A percentile compares a stretch with the other conserved stretches of the same genome.
Evolutionary conservation across 2,329 filamentous ascomycete genomes (phyloP).

Genomic region (Exophiala xenobiotica): DNA sequence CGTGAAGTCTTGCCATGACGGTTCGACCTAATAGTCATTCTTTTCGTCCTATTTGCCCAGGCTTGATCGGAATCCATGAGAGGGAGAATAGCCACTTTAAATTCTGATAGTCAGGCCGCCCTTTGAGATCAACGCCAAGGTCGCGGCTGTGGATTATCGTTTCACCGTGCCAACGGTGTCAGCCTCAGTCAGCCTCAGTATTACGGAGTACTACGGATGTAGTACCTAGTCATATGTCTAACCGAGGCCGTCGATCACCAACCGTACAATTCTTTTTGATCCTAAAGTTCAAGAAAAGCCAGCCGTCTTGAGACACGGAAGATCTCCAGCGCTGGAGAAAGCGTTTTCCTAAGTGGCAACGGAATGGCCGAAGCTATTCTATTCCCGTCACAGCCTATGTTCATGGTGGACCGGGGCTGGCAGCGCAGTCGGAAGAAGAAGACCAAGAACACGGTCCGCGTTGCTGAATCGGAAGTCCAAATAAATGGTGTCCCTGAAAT

Average conservation of each 20-base stretch:
- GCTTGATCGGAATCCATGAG: no score
- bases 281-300: not conserved
- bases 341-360: not conserved
- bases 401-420: slow-evolving; percentile 28
- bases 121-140: not conserved
- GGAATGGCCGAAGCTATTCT: slow-evolving; percentile 21
- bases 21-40: not conserved
- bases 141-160: not conserved
- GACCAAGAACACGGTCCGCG: not conserved
- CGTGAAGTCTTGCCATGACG: not conserved
- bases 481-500: slow-evolving; percentile 19
- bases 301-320: not conserved
- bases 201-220: no score
- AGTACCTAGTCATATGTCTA: no score
- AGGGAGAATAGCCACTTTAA: no score
- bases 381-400: slow-evolving; percentile 20
- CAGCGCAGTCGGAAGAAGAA: slow-evolving; percentile 17
- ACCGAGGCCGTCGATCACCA: not conserved
- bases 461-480: not conserved
- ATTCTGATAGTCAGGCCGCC: not conserved
- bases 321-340: slow-evolving; percentile 14
- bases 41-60: no score
- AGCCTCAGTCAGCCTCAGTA: not conserved
- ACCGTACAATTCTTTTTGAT: not conserved
- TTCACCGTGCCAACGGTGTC: not conserved